A percentile compares a stretch with the other conserved stretches of the same genome.
These are phyloP conservation scores for Xylaria arbuscula DNA, from an alignment of 2,329 filamentous ascomycete genomes.

Conservation along the genomic window DNA sequence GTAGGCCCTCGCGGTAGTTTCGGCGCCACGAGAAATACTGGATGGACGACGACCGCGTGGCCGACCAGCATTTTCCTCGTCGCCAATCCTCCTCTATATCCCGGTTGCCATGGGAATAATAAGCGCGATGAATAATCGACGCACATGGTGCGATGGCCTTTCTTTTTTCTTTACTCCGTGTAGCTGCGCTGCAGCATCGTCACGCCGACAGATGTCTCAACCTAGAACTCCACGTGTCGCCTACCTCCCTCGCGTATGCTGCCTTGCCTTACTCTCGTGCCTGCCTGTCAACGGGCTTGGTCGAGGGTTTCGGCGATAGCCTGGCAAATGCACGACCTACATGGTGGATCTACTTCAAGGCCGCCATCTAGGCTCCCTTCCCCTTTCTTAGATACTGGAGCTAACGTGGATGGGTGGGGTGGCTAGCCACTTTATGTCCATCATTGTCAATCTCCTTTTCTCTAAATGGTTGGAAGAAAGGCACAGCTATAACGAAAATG, in stretches of 20 bases:
- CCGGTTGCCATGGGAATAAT: not conserved
- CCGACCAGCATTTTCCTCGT: slow-evolving; percentile 30
- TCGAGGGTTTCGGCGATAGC: slow-evolving; percentile 5
- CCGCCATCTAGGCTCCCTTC: slow-evolving; percentile 5
- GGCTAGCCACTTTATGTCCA: not conserved
- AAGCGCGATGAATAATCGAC: slow-evolving; percentile 9
- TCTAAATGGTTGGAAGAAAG: not conserved
- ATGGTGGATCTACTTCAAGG: slow-evolving; percentile 15
- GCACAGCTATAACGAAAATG: not conserved
- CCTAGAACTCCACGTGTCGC: slow-evolving; percentile 29
- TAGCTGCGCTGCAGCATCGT: slow-evolving; percentile 12
- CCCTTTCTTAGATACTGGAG: not conserved
- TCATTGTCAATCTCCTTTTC: not conserved
- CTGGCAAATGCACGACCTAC: slow-evolving; percentile 15
- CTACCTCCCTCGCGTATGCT: slow-evolving; percentile 15
- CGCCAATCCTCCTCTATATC: not conserved
- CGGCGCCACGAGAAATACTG: slow-evolving; percentile 30
- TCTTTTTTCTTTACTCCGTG: slow-evolving; percentile 5
- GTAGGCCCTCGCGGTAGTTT: slow-evolving; percentile 17
- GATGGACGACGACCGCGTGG: slow-evolving; percentile 33
- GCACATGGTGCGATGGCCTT: slow-evolving; percentile 4
- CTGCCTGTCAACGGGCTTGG: not conserved
- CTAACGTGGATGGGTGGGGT: not conserved
- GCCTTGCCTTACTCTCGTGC: slow-evolving; percentile 1
- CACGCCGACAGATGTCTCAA: slow-evolving; percentile 19